Percentiles rank a stretch among this genome's conserved stretches.
phyloP scores from a whole-genome alignment of 257 asterid genomes.

The Nemophila menziesii region DNA sequence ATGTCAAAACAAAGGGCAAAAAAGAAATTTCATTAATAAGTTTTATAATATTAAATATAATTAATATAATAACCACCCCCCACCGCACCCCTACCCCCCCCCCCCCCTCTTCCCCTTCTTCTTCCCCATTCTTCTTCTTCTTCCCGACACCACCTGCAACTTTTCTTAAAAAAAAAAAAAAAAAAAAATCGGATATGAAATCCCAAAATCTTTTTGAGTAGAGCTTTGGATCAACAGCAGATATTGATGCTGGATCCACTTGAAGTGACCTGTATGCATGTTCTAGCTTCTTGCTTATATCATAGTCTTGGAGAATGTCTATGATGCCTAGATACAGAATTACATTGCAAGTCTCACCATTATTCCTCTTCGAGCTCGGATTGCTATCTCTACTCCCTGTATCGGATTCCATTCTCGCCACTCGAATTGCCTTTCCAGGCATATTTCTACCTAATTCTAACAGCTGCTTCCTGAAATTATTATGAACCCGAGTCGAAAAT shows the following conservation, averaged over 20 bases:
- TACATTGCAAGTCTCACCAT: constrained; percentile 44
- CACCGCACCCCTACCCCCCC: no score
- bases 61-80: no score
- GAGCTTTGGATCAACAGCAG: constrained; percentile 14
- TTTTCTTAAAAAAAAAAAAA: no score
- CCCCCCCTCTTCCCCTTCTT: no score
- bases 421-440: constrained; percentile 62
- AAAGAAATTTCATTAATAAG: no score
- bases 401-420: constrained; percentile 38
- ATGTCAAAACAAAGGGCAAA: no score
- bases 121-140: no score
- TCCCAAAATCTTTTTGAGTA: constrained; percentile 71
- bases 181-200: no score
- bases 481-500: neutral
- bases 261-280: constrained; percentile 75
- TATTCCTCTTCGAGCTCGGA: constrained; percentile 22
- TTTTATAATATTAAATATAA: no score
- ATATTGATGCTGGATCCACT: constrained; percentile 24
- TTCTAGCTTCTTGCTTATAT: constrained; percentile 68
- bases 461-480: constrained; percentile 43
- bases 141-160: no score
- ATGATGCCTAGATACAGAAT: constrained; percentile 74
- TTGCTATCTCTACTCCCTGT: constrained; percentile 25
- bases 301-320: constrained; percentile 74
- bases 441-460: constrained; percentile 53